Conservation (phyloP, 2,329 filamentous ascomycete genomes). For the Fusarium verticillioides region DNA sequence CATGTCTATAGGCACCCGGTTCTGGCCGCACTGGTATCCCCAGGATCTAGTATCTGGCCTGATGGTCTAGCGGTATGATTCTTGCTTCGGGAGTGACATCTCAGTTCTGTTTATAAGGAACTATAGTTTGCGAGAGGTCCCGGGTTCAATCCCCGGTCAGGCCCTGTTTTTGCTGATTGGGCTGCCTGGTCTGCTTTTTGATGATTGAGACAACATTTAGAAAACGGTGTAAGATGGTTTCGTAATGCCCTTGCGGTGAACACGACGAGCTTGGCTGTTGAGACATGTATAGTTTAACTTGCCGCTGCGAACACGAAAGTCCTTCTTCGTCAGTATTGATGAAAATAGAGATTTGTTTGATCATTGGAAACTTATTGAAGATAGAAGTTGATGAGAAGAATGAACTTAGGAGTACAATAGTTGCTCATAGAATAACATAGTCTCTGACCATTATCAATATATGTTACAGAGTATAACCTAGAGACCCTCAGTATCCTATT, state of each 20-base stretch:
- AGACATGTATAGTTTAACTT: neutral
- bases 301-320: neutral
- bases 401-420: neutral
- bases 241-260: no score
- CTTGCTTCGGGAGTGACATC: conserved; percentile 33
- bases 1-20: neutral
- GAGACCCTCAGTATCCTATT: no score
- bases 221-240: no score
- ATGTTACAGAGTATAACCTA: no score
- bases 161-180: conserved; percentile 42
- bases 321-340: no score
- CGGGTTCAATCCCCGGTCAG: conserved; percentile 60
- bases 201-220: fast-evolving
- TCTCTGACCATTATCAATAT: neutral
- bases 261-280: no score
- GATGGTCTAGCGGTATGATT: conserved; percentile 36
- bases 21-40: neutral
- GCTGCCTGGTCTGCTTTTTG: neutral
- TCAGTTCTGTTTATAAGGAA: conserved; percentile 7
- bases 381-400: no score
- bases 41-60: conserved; percentile 22
- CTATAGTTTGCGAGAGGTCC: conserved; percentile 55
- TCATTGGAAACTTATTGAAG: no score
- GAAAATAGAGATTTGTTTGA: neutral
- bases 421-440: neutral